phyloP scores from a whole-genome alignment of 768 basidiomycete species.

The Tulasnella calospora region DNA sequence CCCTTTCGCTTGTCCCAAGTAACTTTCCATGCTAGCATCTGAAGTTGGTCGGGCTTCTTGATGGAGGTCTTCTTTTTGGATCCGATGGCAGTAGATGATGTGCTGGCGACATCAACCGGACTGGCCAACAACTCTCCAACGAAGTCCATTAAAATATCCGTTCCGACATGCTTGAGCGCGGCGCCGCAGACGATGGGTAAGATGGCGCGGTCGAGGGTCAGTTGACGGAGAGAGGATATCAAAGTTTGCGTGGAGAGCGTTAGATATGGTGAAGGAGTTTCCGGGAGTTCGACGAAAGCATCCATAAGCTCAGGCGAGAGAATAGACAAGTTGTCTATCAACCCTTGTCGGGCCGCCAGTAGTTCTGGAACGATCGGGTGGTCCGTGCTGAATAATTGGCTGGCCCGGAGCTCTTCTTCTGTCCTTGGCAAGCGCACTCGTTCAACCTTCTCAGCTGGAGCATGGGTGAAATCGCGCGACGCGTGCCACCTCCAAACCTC shows the following conservation, averaged over 20 bases:
- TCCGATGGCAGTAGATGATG: slow-evolving; percentile 33
- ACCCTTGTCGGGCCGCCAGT: slow-evolving; percentile 57
- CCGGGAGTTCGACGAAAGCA: slow-evolving; percentile 52
- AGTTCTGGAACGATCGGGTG: slow-evolving; percentile 71
- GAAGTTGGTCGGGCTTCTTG: slow-evolving; percentile 36
- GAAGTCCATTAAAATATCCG: slow-evolving; percentile 75
- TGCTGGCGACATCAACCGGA: slow-evolving; percentile 60
- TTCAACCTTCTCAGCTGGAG: slow-evolving; percentile 31
- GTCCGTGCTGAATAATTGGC: slow-evolving; percentile 43
- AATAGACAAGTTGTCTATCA: slow-evolving; percentile 77
- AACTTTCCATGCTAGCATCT: slow-evolving; percentile 82
- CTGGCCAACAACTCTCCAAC: slow-evolving; percentile 74
- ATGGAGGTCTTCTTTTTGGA: slow-evolving; percentile 19
- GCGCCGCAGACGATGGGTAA: slow-evolving; percentile 81
- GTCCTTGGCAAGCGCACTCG: slow-evolving; percentile 47
- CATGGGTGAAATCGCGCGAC: slow-evolving; percentile 43
- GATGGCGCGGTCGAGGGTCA: slow-evolving; percentile 59
- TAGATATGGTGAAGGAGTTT: slow-evolving; percentile 61
- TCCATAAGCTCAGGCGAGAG: slow-evolving; percentile 79
- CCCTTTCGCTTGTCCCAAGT: slow-evolving; percentile 75
- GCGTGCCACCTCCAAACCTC: slow-evolving; percentile 70
- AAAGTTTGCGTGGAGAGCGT: slow-evolving; percentile 51
- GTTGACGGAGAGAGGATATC: slow-evolving; percentile 59
- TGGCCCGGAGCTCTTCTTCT: slow-evolving; percentile 42
- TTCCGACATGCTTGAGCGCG: slow-evolving; percentile 75